Percentiles rank a stretch among this genome's conserved stretches.
phyloP scores from a whole-genome alignment of 805 yeast species.

The Monosporozyma servazzii region DNA sequence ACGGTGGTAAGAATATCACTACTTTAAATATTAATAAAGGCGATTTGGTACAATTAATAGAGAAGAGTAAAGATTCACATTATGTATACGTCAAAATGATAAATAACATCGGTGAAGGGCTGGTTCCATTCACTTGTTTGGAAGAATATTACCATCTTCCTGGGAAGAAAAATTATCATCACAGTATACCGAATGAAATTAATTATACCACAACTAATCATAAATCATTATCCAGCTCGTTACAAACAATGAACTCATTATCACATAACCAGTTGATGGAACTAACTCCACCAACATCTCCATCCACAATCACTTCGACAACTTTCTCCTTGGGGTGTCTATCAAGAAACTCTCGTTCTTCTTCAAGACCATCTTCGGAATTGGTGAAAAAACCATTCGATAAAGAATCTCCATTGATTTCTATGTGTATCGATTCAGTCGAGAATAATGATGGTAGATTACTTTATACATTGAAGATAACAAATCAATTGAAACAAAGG shows the following conservation, averaged over 20 bases:
- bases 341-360: conserved; percentile 5
- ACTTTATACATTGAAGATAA: conserved; percentile 13
- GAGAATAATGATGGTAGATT: conserved; percentile 10
- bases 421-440: conserved; percentile 8
- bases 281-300: conserved; percentile 17
- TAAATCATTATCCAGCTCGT: background rate
- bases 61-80: conserved; percentile 4
- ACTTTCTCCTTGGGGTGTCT: conserved; percentile 10
- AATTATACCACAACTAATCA: background rate
- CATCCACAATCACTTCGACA: conserved; percentile 13
- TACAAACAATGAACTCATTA: background rate
- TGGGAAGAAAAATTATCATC: background rate
- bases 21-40: conserved; percentile 4
- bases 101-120: conserved; percentile 10
- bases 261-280: conserved; percentile 3
- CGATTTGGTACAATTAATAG: conserved; percentile 12
- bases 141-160: conserved; percentile 7
- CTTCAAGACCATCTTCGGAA: background rate
- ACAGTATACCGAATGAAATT: background rate
- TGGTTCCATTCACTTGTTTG: conserved; percentile 8
- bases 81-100: conserved; percentile 10
- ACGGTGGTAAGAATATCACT: background rate
- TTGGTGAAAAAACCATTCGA: conserved; percentile 2
- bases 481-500: conserved; percentile 7
- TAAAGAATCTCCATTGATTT: background rate